phyloP scores from a whole-genome alignment of 805 yeast genomes.

The Yarrowia phangngaensis region DNA sequence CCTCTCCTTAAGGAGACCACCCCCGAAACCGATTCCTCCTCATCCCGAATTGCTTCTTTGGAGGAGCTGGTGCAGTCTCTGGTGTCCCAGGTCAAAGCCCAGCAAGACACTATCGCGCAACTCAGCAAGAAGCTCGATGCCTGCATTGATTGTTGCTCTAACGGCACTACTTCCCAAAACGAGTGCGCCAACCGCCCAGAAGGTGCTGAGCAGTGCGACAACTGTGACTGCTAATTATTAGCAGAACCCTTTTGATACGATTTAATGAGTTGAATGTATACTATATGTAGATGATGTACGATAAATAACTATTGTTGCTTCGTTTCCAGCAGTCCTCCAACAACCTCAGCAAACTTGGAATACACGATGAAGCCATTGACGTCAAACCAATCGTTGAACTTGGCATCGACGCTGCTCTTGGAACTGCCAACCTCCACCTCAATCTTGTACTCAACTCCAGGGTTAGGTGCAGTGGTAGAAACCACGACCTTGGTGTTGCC shows the following conservation, averaged over 20 bases:
- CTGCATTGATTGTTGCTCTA: conserved; percentile 15
- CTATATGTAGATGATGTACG: too few relatives aligned
- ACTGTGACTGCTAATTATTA: conserved; percentile 22
- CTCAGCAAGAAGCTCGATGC: conserved; percentile 25
- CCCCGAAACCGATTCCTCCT: conserved; percentile 9
- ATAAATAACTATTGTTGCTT: conserved; percentile 18
- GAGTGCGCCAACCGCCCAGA: conserved; percentile 25
- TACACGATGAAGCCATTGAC: conserved; percentile 32
- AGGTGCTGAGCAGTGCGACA: conserved; percentile 26
- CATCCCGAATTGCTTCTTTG: conserved; percentile 12
- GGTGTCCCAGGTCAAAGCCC: conserved; percentile 20
- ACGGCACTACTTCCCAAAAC: conserved; percentile 8
- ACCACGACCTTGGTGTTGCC: conserved; percentile 28
- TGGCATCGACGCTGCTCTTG: conserved; percentile 15
- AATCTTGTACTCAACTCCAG: conserved; percentile 31
- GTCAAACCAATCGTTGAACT: conserved; percentile 33
- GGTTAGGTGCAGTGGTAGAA: conserved; percentile 28
- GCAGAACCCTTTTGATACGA: conserved; percentile 8
- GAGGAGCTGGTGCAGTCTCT: conserved; percentile 21
- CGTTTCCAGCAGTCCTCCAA: conserved; percentile 7
- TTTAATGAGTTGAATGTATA: conserved; percentile 25
- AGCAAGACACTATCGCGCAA: conserved; percentile 23
- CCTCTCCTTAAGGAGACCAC: conserved; percentile 22
- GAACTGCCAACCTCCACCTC: conserved; percentile 29
- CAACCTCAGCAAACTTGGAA: conserved; percentile 29